Percentiles rank a stretch among this genome's conserved stretches.
Evolutionary conservation across 2,329 filamentous ascomycete genomes (phyloP).

Genomic region (Colletotrichum viniferum): DNA sequence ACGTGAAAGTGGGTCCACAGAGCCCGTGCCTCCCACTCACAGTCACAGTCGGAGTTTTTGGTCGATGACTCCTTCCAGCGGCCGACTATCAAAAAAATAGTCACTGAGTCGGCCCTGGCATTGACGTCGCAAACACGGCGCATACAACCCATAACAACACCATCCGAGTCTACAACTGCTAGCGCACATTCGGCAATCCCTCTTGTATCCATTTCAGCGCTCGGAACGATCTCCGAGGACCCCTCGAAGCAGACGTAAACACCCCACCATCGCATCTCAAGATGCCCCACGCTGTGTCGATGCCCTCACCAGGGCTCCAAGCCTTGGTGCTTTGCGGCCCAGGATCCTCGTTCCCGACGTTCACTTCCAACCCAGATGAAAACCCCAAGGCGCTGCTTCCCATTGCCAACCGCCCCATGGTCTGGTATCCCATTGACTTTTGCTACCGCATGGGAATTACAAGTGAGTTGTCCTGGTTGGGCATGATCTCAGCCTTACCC

Average conservation of each 20-base stretch:
- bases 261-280: conserved; percentile 22
- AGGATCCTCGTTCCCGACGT: conserved; percentile 81
- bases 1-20: background rate
- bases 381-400: conserved; percentile 83
- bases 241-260: background rate
- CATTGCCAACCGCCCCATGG: conserved; percentile 85
- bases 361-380: conserved; percentile 80
- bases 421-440: conserved; percentile 88
- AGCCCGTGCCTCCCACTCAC: background rate
- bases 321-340: conserved; percentile 84
- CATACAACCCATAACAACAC: background rate
- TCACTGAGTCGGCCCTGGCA: background rate
- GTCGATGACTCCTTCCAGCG: conserved; percentile 15
- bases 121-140: background rate
- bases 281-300: conserved; percentile 79
- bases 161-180: background rate
- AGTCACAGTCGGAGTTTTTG: conserved; percentile 4
- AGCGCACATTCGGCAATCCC: background rate
- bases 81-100: background rate
- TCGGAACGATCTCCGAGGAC: background rate
- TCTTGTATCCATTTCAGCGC: background rate
- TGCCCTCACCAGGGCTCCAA: conserved; percentile 79
- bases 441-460: conserved; percentile 82
- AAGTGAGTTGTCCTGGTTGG: conserved; percentile 49
- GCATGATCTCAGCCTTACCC: background rate